Conservation (phyloP, 2,329 filamentous ascomycete genomes). For the Calonectria hawksworthii region DNA sequence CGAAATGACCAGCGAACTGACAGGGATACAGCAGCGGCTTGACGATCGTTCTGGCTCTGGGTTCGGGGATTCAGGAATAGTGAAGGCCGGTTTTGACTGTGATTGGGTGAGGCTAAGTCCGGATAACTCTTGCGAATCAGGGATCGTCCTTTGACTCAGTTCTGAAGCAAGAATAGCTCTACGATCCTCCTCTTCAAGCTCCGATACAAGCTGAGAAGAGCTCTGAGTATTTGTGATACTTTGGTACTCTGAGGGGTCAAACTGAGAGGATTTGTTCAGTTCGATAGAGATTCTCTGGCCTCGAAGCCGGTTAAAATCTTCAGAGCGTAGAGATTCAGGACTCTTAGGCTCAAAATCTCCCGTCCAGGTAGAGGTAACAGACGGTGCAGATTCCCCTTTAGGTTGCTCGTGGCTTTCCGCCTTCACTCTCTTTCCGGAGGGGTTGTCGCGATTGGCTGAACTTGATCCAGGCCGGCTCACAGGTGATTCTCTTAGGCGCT, state of each 20-base stretch:
- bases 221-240: conserved; percentile 50
- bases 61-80: conserved; percentile 15
- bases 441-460: conserved; percentile 31
- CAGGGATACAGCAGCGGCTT: conserved; percentile 16
- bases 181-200: conserved; percentile 53
- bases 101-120: conserved; percentile 40
- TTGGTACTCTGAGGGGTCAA: conserved; percentile 53
- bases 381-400: conserved; percentile 49
- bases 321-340: conserved; percentile 31
- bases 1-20: conserved; percentile 32
- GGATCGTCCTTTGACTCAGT: conserved; percentile 55
- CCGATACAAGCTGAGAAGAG: conserved; percentile 47
- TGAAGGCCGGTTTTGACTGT: conserved; percentile 5
- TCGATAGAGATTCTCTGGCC: conserved; percentile 46
- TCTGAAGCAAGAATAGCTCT: conserved; percentile 48
- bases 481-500: conserved; percentile 32
- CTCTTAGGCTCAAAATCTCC: conserved; percentile 37
- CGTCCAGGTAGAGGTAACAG: conserved; percentile 47
- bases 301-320: conserved; percentile 24
- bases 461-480: conserved; percentile 28
- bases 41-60: conserved; percentile 14
- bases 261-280: conserved; percentile 47
- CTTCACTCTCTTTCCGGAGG: conserved; percentile 40
- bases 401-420: conserved; percentile 38
- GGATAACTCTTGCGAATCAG: conserved; percentile 60